Conservation (phyloP, 352 stramenopile species). For the Hyaloperonospora arabidopsidis region DNA sequence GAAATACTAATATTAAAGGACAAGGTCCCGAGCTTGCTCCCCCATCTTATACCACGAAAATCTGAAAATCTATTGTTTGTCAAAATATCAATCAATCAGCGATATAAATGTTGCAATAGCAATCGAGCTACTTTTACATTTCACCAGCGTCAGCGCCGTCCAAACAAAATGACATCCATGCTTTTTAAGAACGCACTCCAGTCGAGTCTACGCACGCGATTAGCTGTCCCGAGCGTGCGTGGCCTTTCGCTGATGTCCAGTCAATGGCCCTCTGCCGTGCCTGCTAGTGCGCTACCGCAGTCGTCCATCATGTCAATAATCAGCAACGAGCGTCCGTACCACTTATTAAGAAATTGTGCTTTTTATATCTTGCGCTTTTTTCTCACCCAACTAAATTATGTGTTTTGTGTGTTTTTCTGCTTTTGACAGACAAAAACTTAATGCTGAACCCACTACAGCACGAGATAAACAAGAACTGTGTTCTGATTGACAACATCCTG, state of each 20-base stretch:
- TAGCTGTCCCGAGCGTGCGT: slow-evolving; percentile 4
- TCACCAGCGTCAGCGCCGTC: too few species aligned
- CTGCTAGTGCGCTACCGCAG: slow-evolving; percentile 7
- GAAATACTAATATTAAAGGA: too few species aligned
- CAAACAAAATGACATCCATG: slow-evolving; percentile 20
- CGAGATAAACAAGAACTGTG: slow-evolving; percentile 26
- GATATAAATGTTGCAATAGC: too few species aligned
- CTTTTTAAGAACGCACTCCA: slow-evolving; percentile 29
- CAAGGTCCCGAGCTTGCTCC: too few species aligned
- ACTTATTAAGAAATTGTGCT: background rate
- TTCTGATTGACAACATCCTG: slow-evolving; percentile 35
- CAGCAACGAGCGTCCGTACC: slow-evolving; percentile 19
- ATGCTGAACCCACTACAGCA: slow-evolving; percentile 37
- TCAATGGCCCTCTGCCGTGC: slow-evolving; percentile 4
- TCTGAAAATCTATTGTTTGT: too few species aligned
- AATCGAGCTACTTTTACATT: too few species aligned
- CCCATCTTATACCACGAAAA: too few species aligned
- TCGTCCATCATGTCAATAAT: slow-evolving; percentile 20
- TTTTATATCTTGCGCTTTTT: slow-evolving; percentile 1
- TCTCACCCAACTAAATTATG: background rate
- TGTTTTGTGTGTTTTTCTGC: background rate
- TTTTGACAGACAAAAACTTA: slow-evolving; percentile 23
- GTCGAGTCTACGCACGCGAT: slow-evolving; percentile 22
- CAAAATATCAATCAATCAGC: too few species aligned
- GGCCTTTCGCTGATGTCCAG: slow-evolving; percentile 16